phyloP scores from a whole-genome alignment of 202 grass and related monocot species.

The Schoenoplectus triqueter region DNA sequence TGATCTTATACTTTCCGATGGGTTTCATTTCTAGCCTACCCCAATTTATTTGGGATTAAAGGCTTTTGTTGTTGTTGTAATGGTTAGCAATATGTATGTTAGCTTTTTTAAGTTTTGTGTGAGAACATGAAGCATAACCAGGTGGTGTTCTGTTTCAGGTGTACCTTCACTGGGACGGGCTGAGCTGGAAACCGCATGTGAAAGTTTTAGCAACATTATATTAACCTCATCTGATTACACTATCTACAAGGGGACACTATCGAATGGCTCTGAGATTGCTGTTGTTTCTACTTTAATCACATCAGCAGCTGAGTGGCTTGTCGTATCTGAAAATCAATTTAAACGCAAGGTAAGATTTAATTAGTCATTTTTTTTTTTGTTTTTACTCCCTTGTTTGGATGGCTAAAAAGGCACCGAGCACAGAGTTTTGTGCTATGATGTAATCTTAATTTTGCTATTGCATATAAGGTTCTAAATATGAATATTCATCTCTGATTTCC shows the following conservation, averaged over 20 bases:
- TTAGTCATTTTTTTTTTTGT: neutral
- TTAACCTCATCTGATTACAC: constrained; percentile 54
- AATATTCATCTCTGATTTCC: constrained; percentile 34
- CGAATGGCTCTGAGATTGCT: constrained; percentile 78
- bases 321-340: constrained; percentile 53
- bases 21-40: no score
- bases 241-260: constrained; percentile 86
- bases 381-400: neutral
- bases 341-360: constrained; percentile 69
- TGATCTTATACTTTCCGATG: no score
- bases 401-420: neutral
- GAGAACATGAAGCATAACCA: constrained; percentile 6
- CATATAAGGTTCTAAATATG: neutral
- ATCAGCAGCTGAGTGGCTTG: constrained; percentile 49
- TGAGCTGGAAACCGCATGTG: constrained; percentile 72
- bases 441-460: neutral
- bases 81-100: no score
- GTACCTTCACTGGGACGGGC: constrained; percentile 58
- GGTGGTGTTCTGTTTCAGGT: constrained; percentile 37
- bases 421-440: neutral
- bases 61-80: no score
- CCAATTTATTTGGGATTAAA: no score
- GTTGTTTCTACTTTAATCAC: constrained; percentile 58
- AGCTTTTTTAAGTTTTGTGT: constrained; percentile 1
- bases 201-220: constrained; percentile 90